A percentile compares a stretch with the other conserved stretches of the same genome.
phyloP scores from a whole-genome alignment of 2,329 filamentous ascomycete genomes.

The Calonectria ilicicola region DNA sequence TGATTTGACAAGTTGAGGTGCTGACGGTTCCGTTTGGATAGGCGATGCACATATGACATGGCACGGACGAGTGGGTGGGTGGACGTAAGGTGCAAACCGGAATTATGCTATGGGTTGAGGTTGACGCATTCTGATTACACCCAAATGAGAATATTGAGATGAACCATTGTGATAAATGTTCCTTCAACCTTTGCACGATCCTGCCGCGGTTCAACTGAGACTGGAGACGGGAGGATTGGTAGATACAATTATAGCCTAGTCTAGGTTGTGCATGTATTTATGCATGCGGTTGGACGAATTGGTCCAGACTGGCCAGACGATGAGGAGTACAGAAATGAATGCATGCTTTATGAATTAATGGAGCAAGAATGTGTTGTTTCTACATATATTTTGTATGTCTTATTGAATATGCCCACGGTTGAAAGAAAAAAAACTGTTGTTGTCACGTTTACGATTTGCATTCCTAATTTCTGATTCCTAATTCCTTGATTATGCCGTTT shows the following conservation, averaged over 20 bases:
- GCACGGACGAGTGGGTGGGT: no score
- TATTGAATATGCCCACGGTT: no score
- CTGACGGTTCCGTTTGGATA: constrained; percentile 30
- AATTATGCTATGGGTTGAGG: not conserved
- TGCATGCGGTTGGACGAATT: not conserved
- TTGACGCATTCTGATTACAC: not conserved
- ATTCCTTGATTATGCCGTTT: not conserved
- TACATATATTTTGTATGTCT: no score
- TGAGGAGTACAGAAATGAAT: not conserved
- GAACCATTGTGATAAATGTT: not conserved
- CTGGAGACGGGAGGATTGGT: no score
- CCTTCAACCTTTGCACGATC: not conserved
- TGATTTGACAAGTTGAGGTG: constrained; percentile 12
- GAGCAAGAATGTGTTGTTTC: no score
- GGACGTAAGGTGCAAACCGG: not conserved
- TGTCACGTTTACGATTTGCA: not conserved
- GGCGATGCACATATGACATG: not conserved
- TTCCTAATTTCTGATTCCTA: not conserved
- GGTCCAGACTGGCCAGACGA: not conserved
- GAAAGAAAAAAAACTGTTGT: not conserved
- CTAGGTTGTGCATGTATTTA: not conserved
- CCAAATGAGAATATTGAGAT: not conserved
- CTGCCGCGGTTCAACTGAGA: not conserved
- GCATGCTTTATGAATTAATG: not conserved
- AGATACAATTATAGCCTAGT: no score